Base-by-base conservation (phyloP, 306 rosid genomes). In the Prinsepia uniflora region DNA sequence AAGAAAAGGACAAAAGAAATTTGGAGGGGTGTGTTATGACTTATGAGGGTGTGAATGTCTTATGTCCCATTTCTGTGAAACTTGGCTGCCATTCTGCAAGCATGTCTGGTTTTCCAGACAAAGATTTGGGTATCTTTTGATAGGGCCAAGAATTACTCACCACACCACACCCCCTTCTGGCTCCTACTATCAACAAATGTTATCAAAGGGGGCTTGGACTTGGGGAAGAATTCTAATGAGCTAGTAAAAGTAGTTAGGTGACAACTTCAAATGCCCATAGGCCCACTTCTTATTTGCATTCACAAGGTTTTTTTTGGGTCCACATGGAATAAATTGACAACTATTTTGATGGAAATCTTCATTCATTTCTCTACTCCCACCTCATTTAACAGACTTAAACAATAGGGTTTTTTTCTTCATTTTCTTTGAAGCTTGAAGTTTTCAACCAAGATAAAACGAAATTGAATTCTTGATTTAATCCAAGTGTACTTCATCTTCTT, bases 121-220 rank as follows among this genome's bases (percentile, higher is more conserved):
- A 85, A 84, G 90, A 84, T 88, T 84, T 89, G 90, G 82, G 87
- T 80, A 92, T 89, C 95, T 86, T 87, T 84, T 76, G 79, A 76
- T 91, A 84, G 30, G 88, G 43, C 69, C 40, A 54, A 30, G 74
- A 34, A 36, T 58, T 71, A 24, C 30, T 24, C 30, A 24, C 30
- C 30, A 24, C 30, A 24, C 30, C 30, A 24, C 30, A 24, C 30
- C 30, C 30, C 30, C 30, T 24, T 2, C 30, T 71, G 74, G 70
- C 80, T 63, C 78, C 46, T 52, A 69, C 48, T 41, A 73, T 83
- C 80, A 54, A 63, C 76, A 41, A 54, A 54, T 13, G 53, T 48
- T 45, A 54, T 47, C 30, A 24, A 65, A 70, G 13, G 42, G 47
- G 42, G 8, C 50, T 46, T 69, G 39, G 71, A 74, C 42, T 43